Base-by-base conservation (phyloP, 2,329 filamentous ascomycete genomes). In the Dothistroma septosporum region DNA sequence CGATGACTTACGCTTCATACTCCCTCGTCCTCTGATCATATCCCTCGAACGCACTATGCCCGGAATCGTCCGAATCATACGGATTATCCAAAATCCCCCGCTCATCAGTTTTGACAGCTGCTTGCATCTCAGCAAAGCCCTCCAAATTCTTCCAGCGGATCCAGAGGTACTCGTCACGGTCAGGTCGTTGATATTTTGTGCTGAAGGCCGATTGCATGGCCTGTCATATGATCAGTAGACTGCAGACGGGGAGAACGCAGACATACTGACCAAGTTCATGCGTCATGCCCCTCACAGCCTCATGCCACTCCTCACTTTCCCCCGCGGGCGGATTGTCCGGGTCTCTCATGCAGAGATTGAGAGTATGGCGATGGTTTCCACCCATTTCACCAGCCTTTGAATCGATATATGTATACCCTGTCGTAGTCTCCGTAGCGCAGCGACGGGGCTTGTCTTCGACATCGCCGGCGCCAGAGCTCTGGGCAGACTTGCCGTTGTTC, bases 121-220 rank as follows among this genome's bases (percentile, higher is more conserved):
- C 46, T 21, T 44, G 37, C 16, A 44, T 44, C 19, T 61, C 28
- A 1, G 48, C 46, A 46, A 61, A 66, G 31, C 59, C 60, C 52
- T 19, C 1, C 12, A 66, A 19, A 31, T 60, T 55, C 41, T 47
- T 44, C 12, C 55, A 61, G 37, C 48, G 35, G 47, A 62, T 54
- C 11, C 41, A 53, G 31, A 67, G 28, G 47, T 53, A 61, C 4
- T 60, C 31, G 46, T 66, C 61, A 24, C 61, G 60, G 35, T 66
- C 65, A 3, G 57, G 50, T 8, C 65, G 57, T 32, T 66, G 63
- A 33, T 66, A 62, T 46, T 46, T 67, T 64, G 49, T 66, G 65
- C 5, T 48, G 31, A 7, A 66, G 56, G 11, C 64, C 64, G 12
- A 65, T 55, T 14, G 61, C 59, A 22, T 66, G 64, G 19, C 64